Conservation (phyloP, 495 filamentous ascomycete genomes). For the Patellaria atrata region DNA sequence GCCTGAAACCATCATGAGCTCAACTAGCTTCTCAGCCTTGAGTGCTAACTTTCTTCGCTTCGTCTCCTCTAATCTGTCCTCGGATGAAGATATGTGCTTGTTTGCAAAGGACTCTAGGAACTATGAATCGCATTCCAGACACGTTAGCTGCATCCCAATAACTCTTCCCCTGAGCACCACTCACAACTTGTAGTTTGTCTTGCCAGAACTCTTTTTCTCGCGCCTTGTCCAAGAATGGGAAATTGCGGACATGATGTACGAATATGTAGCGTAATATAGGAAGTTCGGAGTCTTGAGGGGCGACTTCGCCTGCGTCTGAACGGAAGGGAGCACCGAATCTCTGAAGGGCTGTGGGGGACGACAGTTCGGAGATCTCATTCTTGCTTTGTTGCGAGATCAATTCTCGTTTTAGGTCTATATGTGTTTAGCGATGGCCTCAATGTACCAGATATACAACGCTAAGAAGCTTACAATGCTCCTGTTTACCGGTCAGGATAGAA, state of each 20-base stretch:
- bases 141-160: neutral
- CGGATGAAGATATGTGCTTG: constrained; percentile 91
- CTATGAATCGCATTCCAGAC: constrained; percentile 31
- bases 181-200: constrained; percentile 86
- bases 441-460: constrained; percentile 1
- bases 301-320: constrained; percentile 81
- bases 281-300: constrained; percentile 84
- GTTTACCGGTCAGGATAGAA: constrained; percentile 74
- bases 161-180: constrained; percentile 25
- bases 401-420: constrained; percentile 86
- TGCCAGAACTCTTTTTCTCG: constrained; percentile 99
- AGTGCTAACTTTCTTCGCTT: constrained; percentile 83
- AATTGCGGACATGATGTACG: constrained; percentile 93
- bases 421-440: constrained; percentile 19
- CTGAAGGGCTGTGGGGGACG: constrained; percentile 84
- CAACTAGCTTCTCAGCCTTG: constrained; percentile 88
- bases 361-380: constrained; percentile 79
- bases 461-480: constrained; percentile 74
- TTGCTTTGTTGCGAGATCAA: constrained; percentile 79
- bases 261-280: constrained; percentile 94
- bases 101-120: constrained; percentile 97
- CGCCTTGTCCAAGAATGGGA: constrained; percentile 90
- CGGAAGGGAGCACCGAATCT: constrained; percentile 92
- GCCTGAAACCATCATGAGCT: constrained; percentile 98
- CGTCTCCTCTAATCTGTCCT: constrained; percentile 89